Evolutionary conservation across 1,139 yeast species (phyloP), one percentile per base, ranked within the genome.

Genomic region (Candida anutae): DNA sequence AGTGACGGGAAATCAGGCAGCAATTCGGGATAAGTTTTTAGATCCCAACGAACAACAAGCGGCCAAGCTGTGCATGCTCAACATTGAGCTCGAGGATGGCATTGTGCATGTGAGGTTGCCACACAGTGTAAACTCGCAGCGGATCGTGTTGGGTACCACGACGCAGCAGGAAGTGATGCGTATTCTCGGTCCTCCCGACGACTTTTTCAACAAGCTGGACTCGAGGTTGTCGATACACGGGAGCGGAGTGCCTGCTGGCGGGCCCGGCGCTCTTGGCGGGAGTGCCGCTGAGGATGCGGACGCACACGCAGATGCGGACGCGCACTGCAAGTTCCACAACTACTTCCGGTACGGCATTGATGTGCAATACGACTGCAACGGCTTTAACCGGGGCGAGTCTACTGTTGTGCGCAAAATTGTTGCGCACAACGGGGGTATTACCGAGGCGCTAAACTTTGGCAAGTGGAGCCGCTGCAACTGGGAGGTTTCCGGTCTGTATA

Each of bases 121-220:
- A n/a, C n/a, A n/a, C n/a, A n/a, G n/a, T n/a, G n/a, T n/a, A n/a
- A n/a, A n/a, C n/a, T 6, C 23, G 12, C n/a, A 10, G 6, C 6
- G 8, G 8, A 21, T 21, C n/a, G n/a, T 8, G 23, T 10, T 69
- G 3, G 74, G 74, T 1, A 27, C 41, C 21, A 66, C 77, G 2
- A 55, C 68, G 1, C 74, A 73, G 46, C 76, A 70, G 36, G 68
- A 68, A 22, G 52, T 73, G 1, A 38, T 73, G 5, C 50, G 55
- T 20, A 41, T 55, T 1, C 47, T 74, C 16, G 81, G 81, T 0
- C 74, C 77, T 1, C 81, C 82, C 0, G 73, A 71, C 29, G 77
- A 69, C 30, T 59, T 55, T 6, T 62, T 71, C 36, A 53, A 61
- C 34, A 72, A 71, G 38, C 62, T 62, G 28, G 75, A 69, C 34